phyloP scores from a whole-genome alignment of 2,329 filamentous ascomycete species.

The Fusarium begoniae region DNA sequence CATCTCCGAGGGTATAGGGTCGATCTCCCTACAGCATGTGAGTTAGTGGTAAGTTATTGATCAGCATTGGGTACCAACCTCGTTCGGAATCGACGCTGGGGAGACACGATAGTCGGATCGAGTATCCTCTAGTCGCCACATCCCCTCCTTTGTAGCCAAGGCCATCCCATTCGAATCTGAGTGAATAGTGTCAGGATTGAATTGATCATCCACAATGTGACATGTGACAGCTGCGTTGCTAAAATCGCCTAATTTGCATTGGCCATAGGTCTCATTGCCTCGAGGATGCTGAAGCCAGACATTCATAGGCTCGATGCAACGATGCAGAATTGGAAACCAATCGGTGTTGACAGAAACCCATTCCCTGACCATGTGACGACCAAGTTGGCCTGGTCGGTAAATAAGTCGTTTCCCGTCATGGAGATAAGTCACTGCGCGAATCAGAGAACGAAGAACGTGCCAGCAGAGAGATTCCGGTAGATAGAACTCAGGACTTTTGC shows the following conservation, averaged over 20 bases:
- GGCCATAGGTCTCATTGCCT: conserved; percentile 60
- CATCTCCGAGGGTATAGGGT: conserved; percentile 49
- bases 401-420: conserved; percentile 57
- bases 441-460: conserved; percentile 61
- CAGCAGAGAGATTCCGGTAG: conserved; percentile 64
- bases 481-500: conserved; percentile 43
- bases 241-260: conserved; percentile 64
- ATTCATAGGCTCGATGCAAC: conserved; percentile 56
- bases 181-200: neutral
- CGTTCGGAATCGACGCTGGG: conserved; percentile 4
- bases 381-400: conserved; percentile 3
- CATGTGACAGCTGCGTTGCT: conserved; percentile 52
- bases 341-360: conserved; percentile 47
- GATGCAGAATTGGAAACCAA: conserved; percentile 63
- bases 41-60: neutral
- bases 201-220: conserved; percentile 37
- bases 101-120: neutral
- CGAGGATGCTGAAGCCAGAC: conserved; percentile 61
- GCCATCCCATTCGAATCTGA: conserved; percentile 1
- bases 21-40: conserved; percentile 39
- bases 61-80: neutral
- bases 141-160: conserved; percentile 24
- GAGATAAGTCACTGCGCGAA: conserved; percentile 61
- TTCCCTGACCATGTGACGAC: neutral
- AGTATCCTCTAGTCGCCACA: conserved; percentile 9